phyloP scores from a whole-genome alignment of 179 eudicot genomes.

The Sideroxylon spinosum region DNA sequence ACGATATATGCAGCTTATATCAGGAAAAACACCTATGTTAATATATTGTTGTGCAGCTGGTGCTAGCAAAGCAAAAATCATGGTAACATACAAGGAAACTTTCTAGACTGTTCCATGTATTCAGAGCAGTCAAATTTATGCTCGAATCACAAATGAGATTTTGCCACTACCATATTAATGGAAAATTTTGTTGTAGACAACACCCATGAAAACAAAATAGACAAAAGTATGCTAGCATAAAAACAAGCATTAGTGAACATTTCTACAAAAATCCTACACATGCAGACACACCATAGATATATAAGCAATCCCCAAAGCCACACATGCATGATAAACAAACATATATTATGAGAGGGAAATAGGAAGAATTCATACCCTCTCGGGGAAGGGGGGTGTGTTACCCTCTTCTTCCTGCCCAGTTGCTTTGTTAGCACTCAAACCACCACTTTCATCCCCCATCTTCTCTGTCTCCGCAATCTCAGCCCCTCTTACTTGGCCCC shows the following conservation, averaged over 20 bases:
- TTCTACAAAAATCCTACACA: neutral
- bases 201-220: too few relatives aligned
- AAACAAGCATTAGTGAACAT: neutral
- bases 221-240: neutral
- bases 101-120: neutral
- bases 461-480: conserved; percentile 22
- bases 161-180: neutral
- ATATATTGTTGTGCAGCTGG: too few relatives aligned
- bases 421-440: conserved; percentile 74
- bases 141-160: neutral
- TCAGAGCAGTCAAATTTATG: neutral
- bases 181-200: neutral
- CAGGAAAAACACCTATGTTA: too few relatives aligned
- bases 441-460: conserved; percentile 86
- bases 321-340: neutral
- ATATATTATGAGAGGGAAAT: neutral
- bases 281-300: neutral
- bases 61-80: neutral
- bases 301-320: neutral
- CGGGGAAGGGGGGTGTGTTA: conserved; percentile 65
- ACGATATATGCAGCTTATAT: neutral
- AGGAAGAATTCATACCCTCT: conserved; percentile 35
- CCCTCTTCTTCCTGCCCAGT: conserved; percentile 59
- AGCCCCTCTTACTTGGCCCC: conserved; percentile 4
- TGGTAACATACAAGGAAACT: neutral